A percentile compares a stretch with the other conserved stretches of the same genome.
Conservation (phyloP, 2,329 filamentous ascomycete genomes). For the Pseudogymnoascus sp. region DNA sequence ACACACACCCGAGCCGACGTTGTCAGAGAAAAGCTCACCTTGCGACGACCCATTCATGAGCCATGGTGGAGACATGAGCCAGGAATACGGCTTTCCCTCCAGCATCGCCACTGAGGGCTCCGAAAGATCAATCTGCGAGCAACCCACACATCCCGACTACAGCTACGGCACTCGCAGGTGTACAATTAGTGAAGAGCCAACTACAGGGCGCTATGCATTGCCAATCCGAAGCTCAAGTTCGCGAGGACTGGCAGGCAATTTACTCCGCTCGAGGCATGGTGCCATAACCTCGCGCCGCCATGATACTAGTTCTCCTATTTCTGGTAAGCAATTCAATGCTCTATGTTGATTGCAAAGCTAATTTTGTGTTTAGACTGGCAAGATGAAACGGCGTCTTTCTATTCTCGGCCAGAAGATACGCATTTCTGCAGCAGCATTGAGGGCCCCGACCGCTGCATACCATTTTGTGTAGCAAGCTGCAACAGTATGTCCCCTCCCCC, state of each 20-base stretch:
- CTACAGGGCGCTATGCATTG: background rate
- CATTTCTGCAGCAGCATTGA: constrained; percentile 24
- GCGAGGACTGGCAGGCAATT: background rate
- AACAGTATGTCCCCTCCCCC: constrained; percentile 44
- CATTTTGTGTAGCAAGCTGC: constrained; percentile 59
- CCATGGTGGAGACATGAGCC: background rate
- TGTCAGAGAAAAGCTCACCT: background rate
- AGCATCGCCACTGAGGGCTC: constrained; percentile 2
- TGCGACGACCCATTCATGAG: constrained; percentile 2
- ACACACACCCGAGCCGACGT: constrained; percentile 18
- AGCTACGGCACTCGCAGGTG: background rate
- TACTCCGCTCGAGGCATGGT: background rate
- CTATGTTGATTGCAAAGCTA: background rate
- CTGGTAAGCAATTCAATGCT: constrained; percentile 21
- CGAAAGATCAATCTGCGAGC: constrained; percentile 15
- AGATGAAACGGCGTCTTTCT: constrained; percentile 27
- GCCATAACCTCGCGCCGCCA: constrained; percentile 16
- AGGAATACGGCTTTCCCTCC: background rate
- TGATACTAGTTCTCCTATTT: constrained; percentile 23
- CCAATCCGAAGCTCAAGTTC: background rate
- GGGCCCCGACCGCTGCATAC: constrained; percentile 33
- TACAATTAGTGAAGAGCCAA: background rate
- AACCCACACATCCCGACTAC: background rate
- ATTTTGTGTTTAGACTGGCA: constrained; percentile 24
- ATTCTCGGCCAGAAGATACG: constrained; percentile 25